Base-by-base conservation (phyloP, 768 basidiomycete species). In the Leucocoprinus birnbaumii region DNA sequence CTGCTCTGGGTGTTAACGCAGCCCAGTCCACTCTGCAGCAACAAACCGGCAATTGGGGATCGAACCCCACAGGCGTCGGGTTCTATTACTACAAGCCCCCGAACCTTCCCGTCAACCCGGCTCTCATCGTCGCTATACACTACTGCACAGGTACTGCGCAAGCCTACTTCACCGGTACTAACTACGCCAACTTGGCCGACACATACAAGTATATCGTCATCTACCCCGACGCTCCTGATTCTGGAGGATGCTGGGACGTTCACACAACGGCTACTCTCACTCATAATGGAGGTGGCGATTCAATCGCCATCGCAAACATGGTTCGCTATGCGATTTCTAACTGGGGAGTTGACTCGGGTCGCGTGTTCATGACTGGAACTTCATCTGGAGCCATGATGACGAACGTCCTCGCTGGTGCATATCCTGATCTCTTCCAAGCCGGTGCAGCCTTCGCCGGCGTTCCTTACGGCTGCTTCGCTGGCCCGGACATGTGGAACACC, bases 321-420 rank as follows among this genome's bases (percentile, higher is more conserved):
- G 72, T 77, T 37, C 69, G 72, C 35, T 82, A 73, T 59, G 77
- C 81, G 14, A 76, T 83, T 46, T 48, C 67, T 19, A 80, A 71
- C 67, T 80, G 70, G 56, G 71, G 71, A 31, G 80, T 79, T 35
- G 75, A 81, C 58, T 37, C 77, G 2, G 61, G 55, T n/a, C 71
- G 72, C 37, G 80, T 83, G 55, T 83, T 75, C 63, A 75, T 73
- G 24, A 78, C 78, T 31, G 82, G 81, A 14, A 73, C 73, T 2
- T 77, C 76, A 3, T 82, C 80, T 2, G 82, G 81, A 41, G 76
- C 74, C 1, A 84, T 83, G 82, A 83, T 83, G 81, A 82, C 81
- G 53, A 79, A 77, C 60, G 80, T 82, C 22, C 68, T 83, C 40
- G 67, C 69, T 45, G 81, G 79, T 31, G 75, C 78, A 13, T 82